Evolutionary conservation across 2,329 filamentous ascomycete genomes (phyloP).

Genomic region (Microascus cirrosus): DNA sequence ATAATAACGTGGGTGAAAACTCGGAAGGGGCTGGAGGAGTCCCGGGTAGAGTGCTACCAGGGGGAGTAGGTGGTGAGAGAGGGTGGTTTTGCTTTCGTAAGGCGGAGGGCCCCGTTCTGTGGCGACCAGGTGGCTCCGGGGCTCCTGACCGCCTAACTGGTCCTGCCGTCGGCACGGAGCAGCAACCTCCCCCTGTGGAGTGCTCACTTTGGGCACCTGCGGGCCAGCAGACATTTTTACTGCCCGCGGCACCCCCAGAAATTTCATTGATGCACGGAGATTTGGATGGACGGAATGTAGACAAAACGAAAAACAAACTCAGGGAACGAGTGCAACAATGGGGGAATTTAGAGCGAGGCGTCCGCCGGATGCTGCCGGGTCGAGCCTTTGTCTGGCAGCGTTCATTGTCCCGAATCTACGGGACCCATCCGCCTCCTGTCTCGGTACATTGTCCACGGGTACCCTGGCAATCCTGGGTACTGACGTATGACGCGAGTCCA

Average conservation of each 20-base stretch:
- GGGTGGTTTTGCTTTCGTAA: neutral
- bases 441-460: neutral
- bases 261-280: neutral
- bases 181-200: neutral
- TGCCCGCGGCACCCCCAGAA: neutral
- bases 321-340: neutral
- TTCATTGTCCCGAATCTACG: neutral
- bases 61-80: neutral
- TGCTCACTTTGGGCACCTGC: neutral
- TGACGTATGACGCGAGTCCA: neutral
- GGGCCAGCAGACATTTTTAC: neutral
- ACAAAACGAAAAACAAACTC: neutral
- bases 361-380: neutral
- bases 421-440: neutral
- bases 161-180: slow-evolving; percentile 2
- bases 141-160: slow-evolving; percentile 1
- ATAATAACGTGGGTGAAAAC: slow-evolving; percentile 1
- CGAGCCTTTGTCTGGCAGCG: neutral
- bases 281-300: neutral
- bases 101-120: neutral
- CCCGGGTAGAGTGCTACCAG: neutral
- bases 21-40: neutral
- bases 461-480: neutral
- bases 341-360: neutral
- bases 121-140: slow-evolving; percentile 1